Conservation (phyloP, 305 asterid species). For the Coffea humblotiana region DNA sequence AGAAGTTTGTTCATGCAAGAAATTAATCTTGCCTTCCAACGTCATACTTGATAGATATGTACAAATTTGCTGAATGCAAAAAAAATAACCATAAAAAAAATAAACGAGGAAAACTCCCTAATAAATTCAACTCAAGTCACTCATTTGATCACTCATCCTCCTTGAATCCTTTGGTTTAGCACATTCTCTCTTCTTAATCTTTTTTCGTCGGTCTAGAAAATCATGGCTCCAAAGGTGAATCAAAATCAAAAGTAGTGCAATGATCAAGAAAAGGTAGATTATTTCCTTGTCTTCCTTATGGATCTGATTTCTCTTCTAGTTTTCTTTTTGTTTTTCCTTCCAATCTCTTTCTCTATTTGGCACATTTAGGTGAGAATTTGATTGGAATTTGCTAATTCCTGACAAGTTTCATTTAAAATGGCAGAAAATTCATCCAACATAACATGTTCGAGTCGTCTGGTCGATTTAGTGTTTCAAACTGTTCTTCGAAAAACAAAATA, state of each 20-base stretch:
- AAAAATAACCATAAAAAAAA: not conserved
- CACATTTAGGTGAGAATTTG: not conserved
- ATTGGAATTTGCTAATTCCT: not conserved
- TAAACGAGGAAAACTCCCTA: not conserved
- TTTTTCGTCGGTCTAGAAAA: not conserved
- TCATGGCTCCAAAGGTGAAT: constrained; percentile 3
- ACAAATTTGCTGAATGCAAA: constrained; percentile 15
- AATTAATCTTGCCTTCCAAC: not conserved
- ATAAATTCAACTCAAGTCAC: not conserved
- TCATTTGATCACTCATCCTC: not conserved
- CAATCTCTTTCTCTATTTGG: not conserved
- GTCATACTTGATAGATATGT: not conserved
- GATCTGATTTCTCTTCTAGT: not conserved
- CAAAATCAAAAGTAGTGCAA: not conserved
- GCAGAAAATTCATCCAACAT: not conserved
- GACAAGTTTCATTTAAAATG: not conserved
- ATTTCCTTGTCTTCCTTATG: not conserved
- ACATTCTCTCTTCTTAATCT: not conserved
- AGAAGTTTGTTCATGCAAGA: constrained; percentile 7
- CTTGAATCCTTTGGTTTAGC: not conserved
- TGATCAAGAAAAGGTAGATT: not conserved
- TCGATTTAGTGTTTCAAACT: not conserved
- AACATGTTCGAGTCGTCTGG: not conserved
- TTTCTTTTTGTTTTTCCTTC: not conserved
- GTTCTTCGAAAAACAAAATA: too few species aligned